Conservation (phyloP, 306 rosid genomes). For the Cicer arietinum region DNA sequence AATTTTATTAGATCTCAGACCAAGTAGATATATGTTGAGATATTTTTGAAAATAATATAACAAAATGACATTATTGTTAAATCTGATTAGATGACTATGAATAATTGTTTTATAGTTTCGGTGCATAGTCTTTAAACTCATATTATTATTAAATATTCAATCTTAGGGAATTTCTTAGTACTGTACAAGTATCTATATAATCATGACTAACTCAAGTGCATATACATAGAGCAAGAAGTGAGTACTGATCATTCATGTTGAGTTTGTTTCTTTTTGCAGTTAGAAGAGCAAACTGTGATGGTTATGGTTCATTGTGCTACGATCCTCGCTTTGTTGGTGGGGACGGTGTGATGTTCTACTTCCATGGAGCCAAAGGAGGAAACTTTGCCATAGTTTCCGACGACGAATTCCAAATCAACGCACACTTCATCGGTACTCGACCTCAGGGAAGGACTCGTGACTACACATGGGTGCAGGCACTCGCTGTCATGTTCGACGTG, state of each 20-base stretch:
- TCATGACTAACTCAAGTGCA: too few species aligned
- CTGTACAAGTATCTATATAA: too few species aligned
- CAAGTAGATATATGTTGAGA: too few species aligned
- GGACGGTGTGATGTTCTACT: slow-evolving; percentile 86
- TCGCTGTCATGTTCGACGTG: slow-evolving; percentile 65
- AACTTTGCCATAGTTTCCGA: slow-evolving; percentile 75
- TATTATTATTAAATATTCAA: not conserved
- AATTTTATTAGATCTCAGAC: too few species aligned
- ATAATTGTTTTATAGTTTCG: too few species aligned
- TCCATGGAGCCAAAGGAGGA: slow-evolving; percentile 79
- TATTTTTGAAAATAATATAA: too few species aligned
- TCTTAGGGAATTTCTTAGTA: not conserved
- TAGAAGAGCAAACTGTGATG: slow-evolving; percentile 73
- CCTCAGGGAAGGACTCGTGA: slow-evolving; percentile 82
- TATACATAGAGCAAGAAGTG: not conserved
- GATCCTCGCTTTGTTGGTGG: slow-evolving; percentile 88
- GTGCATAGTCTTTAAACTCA: too few species aligned
- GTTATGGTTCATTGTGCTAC: slow-evolving; percentile 77
- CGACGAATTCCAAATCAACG: slow-evolving; percentile 69
- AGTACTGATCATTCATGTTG: not conserved
- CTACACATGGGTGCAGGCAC: slow-evolving; percentile 86
- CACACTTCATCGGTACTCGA: slow-evolving; percentile 74
- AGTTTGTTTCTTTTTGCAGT: slow-evolving; percentile 48
- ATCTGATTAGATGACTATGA: too few species aligned
- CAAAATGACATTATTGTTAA: too few species aligned